Base-by-base conservation (phyloP, 2,329 filamentous ascomycete genomes). In the Hysterium pulicare region DNA sequence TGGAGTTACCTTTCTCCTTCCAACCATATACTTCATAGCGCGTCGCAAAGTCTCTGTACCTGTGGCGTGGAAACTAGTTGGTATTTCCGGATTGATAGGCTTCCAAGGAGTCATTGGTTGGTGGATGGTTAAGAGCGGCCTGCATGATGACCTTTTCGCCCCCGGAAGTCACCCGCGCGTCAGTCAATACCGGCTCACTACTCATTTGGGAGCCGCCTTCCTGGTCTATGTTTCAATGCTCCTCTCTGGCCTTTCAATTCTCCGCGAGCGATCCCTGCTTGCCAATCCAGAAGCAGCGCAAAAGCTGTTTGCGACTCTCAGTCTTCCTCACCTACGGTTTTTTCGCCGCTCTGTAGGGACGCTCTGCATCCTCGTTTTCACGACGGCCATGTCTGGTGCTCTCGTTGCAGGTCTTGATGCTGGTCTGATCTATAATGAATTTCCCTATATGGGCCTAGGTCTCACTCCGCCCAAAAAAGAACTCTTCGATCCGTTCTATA, bases 41-140 rank as follows among this genome's bases (percentile, higher is more conserved):
- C 83, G 86, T 33, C 82, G 86, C 51, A 81, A 82, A 48, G 90
- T 97, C 34, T 86, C 87, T 19, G 76, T 75, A 40, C 81, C 79
- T 40, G 94, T 95, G 84, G 83, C 89, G 13, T 66, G 75, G 55
- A 84, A 87, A 49, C 76, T 98, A 11, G 71, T 82, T 31, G 91
- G 90, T 10, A 97, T 98, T 49, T 87, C 88, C 33, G 81, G 78
- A 37, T 75, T 97, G 56, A 96, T 98, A 58, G 93, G 89, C 41
- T 93, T 95, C 67, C 93, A 98, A 68, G 93, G 93, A 33, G 81
- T 93, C 59, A 84, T 98, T 50, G 93, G 93, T 41, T 98, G 93
- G 93, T 98, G 93, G 90, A 98, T 98, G 93, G 93, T 98, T 55
- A 94, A 94, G 70, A 94, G 87, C 9, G 93, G 93, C 2, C 76